A percentile compares a stretch with the other conserved stretches of the same genome.
phyloP scores from a whole-genome alignment of 495 filamentous ascomycete genomes.

The Amphirosellinia nigrospora region DNA sequence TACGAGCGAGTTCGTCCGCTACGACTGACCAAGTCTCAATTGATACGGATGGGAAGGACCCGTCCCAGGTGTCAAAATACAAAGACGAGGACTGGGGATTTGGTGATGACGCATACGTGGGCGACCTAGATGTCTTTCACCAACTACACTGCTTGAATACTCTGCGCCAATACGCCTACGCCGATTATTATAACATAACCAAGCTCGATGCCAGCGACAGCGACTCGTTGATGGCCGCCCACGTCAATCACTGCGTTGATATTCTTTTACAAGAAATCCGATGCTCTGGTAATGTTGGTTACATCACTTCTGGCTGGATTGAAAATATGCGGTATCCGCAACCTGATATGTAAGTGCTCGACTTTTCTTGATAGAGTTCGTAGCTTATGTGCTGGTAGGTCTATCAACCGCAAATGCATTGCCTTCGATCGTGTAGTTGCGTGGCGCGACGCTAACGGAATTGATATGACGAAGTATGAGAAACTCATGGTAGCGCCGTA shows the following conservation, averaged over 20 bases:
- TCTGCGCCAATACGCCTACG: constrained; percentile 41
- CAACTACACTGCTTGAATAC: constrained; percentile 46
- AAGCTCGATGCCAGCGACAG: constrained; percentile 27
- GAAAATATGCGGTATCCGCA: constrained; percentile 43
- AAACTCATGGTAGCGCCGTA: constrained; percentile 4
- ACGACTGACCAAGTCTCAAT: constrained; percentile 37
- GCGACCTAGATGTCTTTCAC: constrained; percentile 43
- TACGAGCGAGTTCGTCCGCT: constrained; percentile 41
- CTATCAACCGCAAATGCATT: constrained; percentile 10
- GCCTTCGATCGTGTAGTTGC: constrained; percentile 1
- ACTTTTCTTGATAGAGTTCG: neutral
- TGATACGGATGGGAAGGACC: constrained; percentile 47
- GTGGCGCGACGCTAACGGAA: neutral
- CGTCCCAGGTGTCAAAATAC: constrained; percentile 39
- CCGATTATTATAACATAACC: constrained; percentile 39
- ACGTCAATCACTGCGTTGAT: constrained; percentile 45
- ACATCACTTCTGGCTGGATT: constrained; percentile 45
- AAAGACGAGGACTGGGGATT: constrained; percentile 42
- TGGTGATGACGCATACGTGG: constrained; percentile 46
- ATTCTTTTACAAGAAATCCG: constrained; percentile 44
- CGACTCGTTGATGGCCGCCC: constrained; percentile 31
- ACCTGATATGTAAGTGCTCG: constrained; percentile 45
- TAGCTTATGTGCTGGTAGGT: neutral
- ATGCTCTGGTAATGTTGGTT: constrained; percentile 43
- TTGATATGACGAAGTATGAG: constrained; percentile 4